Base-by-base conservation (phyloP, 352 stramenopile species). In the Pythium dissotocum region DNA sequence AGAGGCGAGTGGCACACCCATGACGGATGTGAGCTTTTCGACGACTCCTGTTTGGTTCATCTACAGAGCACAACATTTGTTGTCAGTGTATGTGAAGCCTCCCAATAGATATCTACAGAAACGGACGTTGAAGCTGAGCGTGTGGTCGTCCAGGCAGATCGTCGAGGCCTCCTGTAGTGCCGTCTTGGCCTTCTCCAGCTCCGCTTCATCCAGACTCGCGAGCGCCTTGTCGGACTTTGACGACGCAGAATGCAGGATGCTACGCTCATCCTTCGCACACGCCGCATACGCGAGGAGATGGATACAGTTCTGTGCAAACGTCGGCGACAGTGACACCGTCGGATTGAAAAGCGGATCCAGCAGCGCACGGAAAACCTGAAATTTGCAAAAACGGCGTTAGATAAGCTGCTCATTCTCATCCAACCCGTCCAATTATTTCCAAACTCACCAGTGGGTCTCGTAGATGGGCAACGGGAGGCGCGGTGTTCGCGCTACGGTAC, bases 1-100 rank as follows among this genome's bases (percentile, higher is more conserved):
- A 0, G 86, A 92, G n/a, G 90, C 88, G 18, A 93, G 82, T n/a
- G 88, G 86, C 2, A 89, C 77, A 4, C 76, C 77, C 85, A 96
- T 96, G 16, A 87, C 80, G 18, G 78, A 84, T 16, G 85, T 83
- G 30, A 96, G 64, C 48, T 88, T 91, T 53, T 96, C 83, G 6
- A 96, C 85, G 4, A 92, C 86, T 44, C 86, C 88, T 3, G 85
- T 90, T 62, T 92, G 83, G 58, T 93, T 94, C 88, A 96, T 96
- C 87, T 46, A 46, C 38, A 46, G 7, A 33, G 21, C 21, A 24
- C 21, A 24, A 24, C 21, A 24, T 24, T 35, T 10, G 9, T 24
- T 24, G 14, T 30, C 8, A 49, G 40, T 14, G 8, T 24, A 18
- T 56, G 13, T 8, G 21, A 12, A 28, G 44, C 48, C 49, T 30